These are phyloP conservation scores for Lecanicillium sp. DNA, from an alignment of 2,329 filamentous ascomycete genomes.

Conservation along the genomic window DNA sequence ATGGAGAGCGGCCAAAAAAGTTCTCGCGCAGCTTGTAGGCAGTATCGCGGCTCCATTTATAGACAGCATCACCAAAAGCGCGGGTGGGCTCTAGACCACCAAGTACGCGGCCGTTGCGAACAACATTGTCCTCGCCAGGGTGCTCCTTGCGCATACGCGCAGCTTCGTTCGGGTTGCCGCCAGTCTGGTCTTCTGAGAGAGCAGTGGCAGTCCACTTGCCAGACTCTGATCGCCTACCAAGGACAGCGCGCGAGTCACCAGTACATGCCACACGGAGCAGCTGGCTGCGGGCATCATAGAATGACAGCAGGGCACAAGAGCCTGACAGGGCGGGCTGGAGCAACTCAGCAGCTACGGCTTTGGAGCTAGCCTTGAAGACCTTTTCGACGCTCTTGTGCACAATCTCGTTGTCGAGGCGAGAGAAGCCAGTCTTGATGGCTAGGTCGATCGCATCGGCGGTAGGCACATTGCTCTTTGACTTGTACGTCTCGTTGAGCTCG, in stretches of 20 bases:
- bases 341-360: conserved; percentile 82
- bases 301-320: conserved; percentile 93
- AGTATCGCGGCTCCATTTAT: conserved; percentile 89
- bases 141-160: conserved; percentile 77
- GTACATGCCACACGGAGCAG: conserved; percentile 90
- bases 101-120: conserved; percentile 81
- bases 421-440: conserved; percentile 89
- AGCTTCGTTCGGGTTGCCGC: conserved; percentile 76
- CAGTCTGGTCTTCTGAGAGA: conserved; percentile 89
- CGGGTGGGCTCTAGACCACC: conserved; percentile 87
- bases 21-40: conserved; percentile 73
- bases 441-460: conserved; percentile 73
- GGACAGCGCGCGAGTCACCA: conserved; percentile 89
- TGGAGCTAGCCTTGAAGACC: conserved; percentile 80
- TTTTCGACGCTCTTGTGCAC: conserved; percentile 88
- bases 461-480: conserved; percentile 60
- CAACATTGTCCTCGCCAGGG: conserved; percentile 79
- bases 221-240: conserved; percentile 67
- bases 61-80: conserved; percentile 91
- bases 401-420: conserved; percentile 85
- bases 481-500: conserved; percentile 89
- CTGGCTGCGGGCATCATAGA: conserved; percentile 85
- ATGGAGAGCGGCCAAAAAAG: conserved; percentile 80
- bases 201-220: conserved; percentile 92
- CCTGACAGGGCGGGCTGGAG: conserved; percentile 89